Base-by-base conservation (phyloP, 805 yeast species). In the Isabelozyma rhagii region DNA sequence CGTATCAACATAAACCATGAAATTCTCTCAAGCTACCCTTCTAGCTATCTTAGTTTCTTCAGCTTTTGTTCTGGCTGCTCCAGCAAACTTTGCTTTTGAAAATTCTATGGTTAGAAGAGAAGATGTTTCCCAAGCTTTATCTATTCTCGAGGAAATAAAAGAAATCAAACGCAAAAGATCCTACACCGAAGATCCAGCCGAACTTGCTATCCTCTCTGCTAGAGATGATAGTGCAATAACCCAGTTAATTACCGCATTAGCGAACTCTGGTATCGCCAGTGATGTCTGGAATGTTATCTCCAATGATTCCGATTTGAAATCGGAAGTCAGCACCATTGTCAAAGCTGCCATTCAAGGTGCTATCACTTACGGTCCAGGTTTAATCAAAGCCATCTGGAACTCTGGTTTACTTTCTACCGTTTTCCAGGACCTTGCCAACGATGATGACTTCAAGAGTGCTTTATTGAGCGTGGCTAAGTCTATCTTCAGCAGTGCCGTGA, bases 21-120 rank as follows among this genome's bases (percentile, higher is more conserved):
- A 72, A 65, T 67, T 73, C 41, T 60, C 77, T 39, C 62, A 71
- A 43, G 58, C 77, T 44, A 64, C 78, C 44, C 60, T 67, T 47
- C 58, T 71, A 52, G 75, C 77, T 49, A 58, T 73, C 53, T 65
- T 71, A 57, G 75, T 74, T 48, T 43, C 77, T 36, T 51, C 70
- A 39, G 62, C 74, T 29, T 55, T 67, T 44, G 77, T 68, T 34
- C 55, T 60, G 45, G 73, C 77, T 48, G 73, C 75, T 29, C 70
- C 69, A 55, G 46, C 61, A 46, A 50, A 59, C 45, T 50, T 55
- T 14, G 47, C 49, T 34, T 38, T 58, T 44, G 64, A 61, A 18
- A 44, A 50, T 25, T 43, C 62, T 8, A 49, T 71, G 47, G 68
- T 69, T 27, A 71, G 63, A 55, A 72, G 73, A 61, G 56, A 66